Percentiles rank a stretch among this genome's conserved stretches.
Conservation (phyloP, 306 rosid genomes). For the Begonia masoniana region DNA sequence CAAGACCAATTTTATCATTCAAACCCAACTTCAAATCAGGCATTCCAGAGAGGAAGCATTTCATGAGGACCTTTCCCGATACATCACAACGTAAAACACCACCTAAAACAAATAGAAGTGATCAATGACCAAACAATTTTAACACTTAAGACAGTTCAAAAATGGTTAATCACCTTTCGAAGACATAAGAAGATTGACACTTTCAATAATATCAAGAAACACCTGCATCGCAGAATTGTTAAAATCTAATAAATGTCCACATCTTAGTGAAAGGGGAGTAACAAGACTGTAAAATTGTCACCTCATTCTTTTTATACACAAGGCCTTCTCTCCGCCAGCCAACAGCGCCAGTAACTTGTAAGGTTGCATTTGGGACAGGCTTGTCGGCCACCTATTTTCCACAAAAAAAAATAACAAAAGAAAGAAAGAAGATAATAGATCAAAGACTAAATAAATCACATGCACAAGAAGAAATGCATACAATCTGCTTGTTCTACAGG, state of each 20-base stretch:
- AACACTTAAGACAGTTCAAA: constrained; percentile 3
- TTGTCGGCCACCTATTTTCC: constrained; percentile 47
- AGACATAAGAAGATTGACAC: constrained; percentile 93
- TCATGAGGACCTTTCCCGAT: constrained; percentile 86
- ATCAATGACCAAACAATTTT: constrained; percentile 12
- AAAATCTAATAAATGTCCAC: constrained; percentile 1
- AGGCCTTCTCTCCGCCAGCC: constrained; percentile 98
- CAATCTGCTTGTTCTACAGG: too few relatives aligned
- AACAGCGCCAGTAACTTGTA: constrained; percentile 95
- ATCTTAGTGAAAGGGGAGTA: constrained; percentile 7
- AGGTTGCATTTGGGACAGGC: constrained; percentile 85
- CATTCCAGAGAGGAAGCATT: constrained; percentile 96
- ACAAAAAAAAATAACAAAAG: not conserved
- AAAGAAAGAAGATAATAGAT: not conserved
- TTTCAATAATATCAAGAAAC: constrained; percentile 87
- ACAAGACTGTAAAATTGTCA: constrained; percentile 10
- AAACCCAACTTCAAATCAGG: constrained; percentile 94
- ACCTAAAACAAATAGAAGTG: constrained; percentile 35
- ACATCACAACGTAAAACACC: constrained; percentile 89
- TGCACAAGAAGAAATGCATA: not conserved
- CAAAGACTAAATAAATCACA: not conserved
- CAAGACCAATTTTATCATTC: constrained; percentile 95
- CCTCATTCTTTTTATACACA: constrained; percentile 80
- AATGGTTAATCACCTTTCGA: constrained; percentile 53
- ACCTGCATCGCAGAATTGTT: constrained; percentile 36